A percentile compares a stretch with the other conserved stretches of the same genome.
Conservation (phyloP, 495 filamentous ascomycete genomes). For the Hamigera avellanea region DNA sequence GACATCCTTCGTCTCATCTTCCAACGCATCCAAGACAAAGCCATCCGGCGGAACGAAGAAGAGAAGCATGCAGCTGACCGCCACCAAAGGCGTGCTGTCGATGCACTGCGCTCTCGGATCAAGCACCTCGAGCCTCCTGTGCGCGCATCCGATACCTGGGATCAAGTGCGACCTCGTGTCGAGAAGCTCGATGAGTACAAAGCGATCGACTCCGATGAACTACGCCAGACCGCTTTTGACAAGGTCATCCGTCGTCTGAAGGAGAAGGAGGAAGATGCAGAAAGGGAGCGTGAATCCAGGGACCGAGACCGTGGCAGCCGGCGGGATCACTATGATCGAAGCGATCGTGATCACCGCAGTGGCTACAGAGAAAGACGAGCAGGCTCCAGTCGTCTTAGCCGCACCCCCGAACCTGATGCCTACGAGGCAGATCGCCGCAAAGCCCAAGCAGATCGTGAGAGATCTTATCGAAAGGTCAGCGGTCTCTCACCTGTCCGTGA, state of each 20-base stretch:
- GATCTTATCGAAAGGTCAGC: constrained; percentile 70
- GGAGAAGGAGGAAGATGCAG: constrained; percentile 80
- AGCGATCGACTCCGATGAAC: constrained; percentile 68
- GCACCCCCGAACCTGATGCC: constrained; percentile 73
- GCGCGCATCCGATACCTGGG: constrained; percentile 66
- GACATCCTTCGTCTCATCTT: constrained; percentile 71
- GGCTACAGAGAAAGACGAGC: constrained; percentile 45
- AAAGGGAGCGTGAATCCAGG: constrained; percentile 51
- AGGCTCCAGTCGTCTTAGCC: constrained; percentile 46
- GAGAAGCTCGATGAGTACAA: constrained; percentile 74
- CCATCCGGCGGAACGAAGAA: constrained; percentile 64
- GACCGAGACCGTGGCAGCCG: constrained; percentile 39
- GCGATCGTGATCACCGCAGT: constrained; percentile 42
- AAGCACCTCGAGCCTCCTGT: constrained; percentile 89
- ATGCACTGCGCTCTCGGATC: constrained; percentile 75
- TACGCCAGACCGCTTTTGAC: constrained; percentile 76
- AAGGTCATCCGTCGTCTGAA: constrained; percentile 82
- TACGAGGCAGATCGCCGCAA: constrained; percentile 84
- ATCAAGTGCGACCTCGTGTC: constrained; percentile 66
- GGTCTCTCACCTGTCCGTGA: constrained; percentile 44
- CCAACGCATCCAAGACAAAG: constrained; percentile 73
- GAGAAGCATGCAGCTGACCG: constrained; percentile 76
- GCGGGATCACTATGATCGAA: constrained; percentile 43
- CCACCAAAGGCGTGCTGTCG: constrained; percentile 72
- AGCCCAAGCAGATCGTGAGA: constrained; percentile 75